Evolutionary conservation across 805 yeast genomes (phyloP), one percentile per base, ranked within the genome.

Genomic region (Saccharomycopsis fodiens): DNA sequence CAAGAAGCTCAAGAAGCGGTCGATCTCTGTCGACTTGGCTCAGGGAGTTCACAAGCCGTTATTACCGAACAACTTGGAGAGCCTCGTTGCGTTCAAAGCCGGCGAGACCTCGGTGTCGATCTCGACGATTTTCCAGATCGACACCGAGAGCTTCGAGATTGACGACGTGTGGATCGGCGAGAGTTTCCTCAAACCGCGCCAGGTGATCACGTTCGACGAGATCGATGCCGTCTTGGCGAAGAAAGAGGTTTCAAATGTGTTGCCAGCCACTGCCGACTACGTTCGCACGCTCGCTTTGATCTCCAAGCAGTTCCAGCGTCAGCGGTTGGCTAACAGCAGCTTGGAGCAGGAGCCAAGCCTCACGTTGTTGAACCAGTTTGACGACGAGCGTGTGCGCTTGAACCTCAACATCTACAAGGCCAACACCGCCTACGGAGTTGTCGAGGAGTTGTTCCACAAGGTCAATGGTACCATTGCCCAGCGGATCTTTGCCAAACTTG

Each of bases 391-490:
- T 52, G 85, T 81, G 8, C 73, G 80, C 40, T 73, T 84, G 44
- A 76, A 78, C 53, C 68, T 85, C 59, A 87, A 87, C 58, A 74
- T 87, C 19, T 85, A 82, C 61, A 79, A 82, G 48, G 71, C 74
- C 32, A 70, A 73, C 40, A 61, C 68, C 12, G 76, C 85, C 0
- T 70, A 72, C 35, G 70, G 75, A 38, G 67, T 87, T 35, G 66
- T 86, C 22, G 74, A 81, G 39, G 97, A 93, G 63, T 71, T 93
- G 27, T 74, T 79, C 56, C 79, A 82, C 55, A 85, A 80, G 59
- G 94, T 82, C 3, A 91, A 93, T 63, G 70, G 78, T 36, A 85
- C 94, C 1, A 79, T 93, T 45, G 98, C 97, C 1, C 85, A 86
- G 52, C 78, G 74, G 55, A 66, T 83, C 13, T 82, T 82, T 56